Evolutionary conservation across 768 basidiomycete genomes (phyloP), one percentile per base, ranked within the genome.

Genomic region (Amanita molliuscula): DNA sequence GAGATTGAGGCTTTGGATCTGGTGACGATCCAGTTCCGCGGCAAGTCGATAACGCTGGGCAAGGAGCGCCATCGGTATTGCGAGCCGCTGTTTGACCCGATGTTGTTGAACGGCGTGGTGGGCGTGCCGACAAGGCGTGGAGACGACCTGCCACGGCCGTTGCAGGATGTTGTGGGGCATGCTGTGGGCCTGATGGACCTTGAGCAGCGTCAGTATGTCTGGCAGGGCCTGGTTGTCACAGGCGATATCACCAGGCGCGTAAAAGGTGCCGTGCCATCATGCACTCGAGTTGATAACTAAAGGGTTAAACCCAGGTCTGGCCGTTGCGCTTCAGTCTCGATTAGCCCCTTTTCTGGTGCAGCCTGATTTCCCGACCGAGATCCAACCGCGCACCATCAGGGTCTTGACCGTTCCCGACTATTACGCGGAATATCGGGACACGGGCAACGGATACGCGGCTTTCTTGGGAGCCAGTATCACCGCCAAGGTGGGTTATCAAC

Each of bases 31-130:
- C 73, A 84, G 59, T 91, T 88, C 65, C 74, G 78, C n/a, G 81
- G 73, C 8, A 73, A 76, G 59, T 74, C 79, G 35, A 60, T 94
- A 52, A 87, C 84, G 6, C 57, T 95, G 31, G 92, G 92, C 15
- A 88, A 87, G 62, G 89, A 91, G 60, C 75, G 92, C 31, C 91
- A 96, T 70, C 74, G 88, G 35, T 88, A 93, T 66, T 91, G 88
- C 62, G 93, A 95, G 62, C 89, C 91, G 5, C 71, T 96, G 23
- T 93, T 91, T 55, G 83, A 91, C 59, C 83, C 84, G 2, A 68
- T 63, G 3, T 58, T 89, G 36, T 64, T 89, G 51, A 65, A 67
- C 1, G 66, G 65, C 16, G 49, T 75, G 11, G 54, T 62, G 5
- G 65, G 63, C 1, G 49, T 58, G 6, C 54, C 63, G 1, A 52